Percentiles rank a stretch among this genome's conserved stretches.
Evolutionary conservation across 441 rosid species (phyloP).

Genomic region (Raphanus hybrid): DNA sequence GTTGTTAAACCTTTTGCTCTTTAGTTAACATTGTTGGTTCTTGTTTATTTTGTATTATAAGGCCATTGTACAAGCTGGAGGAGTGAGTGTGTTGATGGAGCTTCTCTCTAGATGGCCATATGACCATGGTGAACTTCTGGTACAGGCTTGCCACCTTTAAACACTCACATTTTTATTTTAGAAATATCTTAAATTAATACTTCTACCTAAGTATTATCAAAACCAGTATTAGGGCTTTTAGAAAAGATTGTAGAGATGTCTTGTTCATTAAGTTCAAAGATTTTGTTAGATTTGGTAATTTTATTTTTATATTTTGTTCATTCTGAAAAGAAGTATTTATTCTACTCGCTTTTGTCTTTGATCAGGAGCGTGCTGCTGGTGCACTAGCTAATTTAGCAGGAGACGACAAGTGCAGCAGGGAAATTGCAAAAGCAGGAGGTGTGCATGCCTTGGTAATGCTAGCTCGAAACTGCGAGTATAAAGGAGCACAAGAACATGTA

Average conservation of each 20-base stretch:
- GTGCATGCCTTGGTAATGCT: slow-evolving; percentile 92
- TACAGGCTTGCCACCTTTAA: slow-evolving; percentile 32
- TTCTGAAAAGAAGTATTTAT: no score
- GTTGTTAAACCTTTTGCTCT: slow-evolving; percentile 19
- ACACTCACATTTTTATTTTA: background rate
- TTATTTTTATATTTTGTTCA: background rate
- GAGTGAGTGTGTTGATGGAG: slow-evolving; percentile 84
- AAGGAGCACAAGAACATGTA: slow-evolving; percentile 98
- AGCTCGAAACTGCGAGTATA: slow-evolving; percentile 82
- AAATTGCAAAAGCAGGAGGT: slow-evolving; percentile 88
- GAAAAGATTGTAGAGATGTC: background rate
- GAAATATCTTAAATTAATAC: no score
- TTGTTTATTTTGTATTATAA: slow-evolving; percentile 46
- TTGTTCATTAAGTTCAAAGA: slow-evolving; percentile 4
- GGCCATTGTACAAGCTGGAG: slow-evolving; percentile 94
- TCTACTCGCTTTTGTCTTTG: background rate
- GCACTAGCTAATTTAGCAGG: slow-evolving; percentile 98
- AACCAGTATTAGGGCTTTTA: background rate
- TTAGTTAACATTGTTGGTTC: slow-evolving; percentile 1
- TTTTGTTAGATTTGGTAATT: slow-evolving; percentile 16
- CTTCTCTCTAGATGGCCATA: slow-evolving; percentile 42
- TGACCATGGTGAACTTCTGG: slow-evolving; percentile 87
- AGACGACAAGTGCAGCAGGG: slow-evolving; percentile 91
- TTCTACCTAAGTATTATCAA: background rate
- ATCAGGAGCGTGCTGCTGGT: slow-evolving; percentile 97